Conservation (phyloP, 306 rosid species). For the Begonia peltatifolia region DNA sequence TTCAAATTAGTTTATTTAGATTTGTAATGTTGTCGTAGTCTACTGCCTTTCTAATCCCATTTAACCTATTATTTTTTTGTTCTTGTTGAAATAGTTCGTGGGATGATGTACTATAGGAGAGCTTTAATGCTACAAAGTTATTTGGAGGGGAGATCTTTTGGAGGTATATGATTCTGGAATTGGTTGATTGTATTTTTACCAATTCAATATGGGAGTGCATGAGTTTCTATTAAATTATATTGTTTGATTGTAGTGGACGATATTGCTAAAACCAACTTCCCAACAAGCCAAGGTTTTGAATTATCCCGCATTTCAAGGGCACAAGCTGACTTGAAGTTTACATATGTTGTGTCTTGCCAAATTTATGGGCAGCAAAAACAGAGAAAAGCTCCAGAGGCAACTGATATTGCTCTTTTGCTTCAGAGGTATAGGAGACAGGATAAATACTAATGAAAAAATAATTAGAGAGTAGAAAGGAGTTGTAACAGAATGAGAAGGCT, state of each 20-base stretch:
- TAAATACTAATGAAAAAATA: too few species aligned
- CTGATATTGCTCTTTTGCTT: constrained; percentile 82
- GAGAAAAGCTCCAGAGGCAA: constrained; percentile 58
- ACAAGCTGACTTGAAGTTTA: constrained; percentile 88
- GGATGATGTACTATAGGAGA: constrained; percentile 98
- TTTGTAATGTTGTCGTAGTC: neutral
- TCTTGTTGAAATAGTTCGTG: constrained; percentile 59
- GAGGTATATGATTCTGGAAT: constrained; percentile 42
- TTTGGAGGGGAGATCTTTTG: constrained; percentile 56
- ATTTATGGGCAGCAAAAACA: constrained; percentile 97
- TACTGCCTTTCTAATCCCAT: neutral
- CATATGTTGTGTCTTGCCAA: constrained; percentile 98
- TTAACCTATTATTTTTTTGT: constrained; percentile 9
- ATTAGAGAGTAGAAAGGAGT: too few species aligned
- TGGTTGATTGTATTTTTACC: constrained; percentile 7
- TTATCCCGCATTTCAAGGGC: constrained; percentile 75
- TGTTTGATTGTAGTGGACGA: constrained; percentile 27
- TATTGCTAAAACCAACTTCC: constrained; percentile 38
- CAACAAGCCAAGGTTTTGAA: constrained; percentile 69
- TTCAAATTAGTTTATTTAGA: neutral
- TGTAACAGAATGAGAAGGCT: too few species aligned
- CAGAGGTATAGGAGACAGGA: constrained; percentile 42
- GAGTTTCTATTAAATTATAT: constrained; percentile 1
- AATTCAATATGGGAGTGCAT: constrained; percentile 2
- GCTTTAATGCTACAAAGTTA: constrained; percentile 94